These are phyloP conservation scores for Ophiostoma pallidulum DNA, from an alignment of 2,329 filamentous ascomycete genomes.

Conservation along the genomic window DNA sequence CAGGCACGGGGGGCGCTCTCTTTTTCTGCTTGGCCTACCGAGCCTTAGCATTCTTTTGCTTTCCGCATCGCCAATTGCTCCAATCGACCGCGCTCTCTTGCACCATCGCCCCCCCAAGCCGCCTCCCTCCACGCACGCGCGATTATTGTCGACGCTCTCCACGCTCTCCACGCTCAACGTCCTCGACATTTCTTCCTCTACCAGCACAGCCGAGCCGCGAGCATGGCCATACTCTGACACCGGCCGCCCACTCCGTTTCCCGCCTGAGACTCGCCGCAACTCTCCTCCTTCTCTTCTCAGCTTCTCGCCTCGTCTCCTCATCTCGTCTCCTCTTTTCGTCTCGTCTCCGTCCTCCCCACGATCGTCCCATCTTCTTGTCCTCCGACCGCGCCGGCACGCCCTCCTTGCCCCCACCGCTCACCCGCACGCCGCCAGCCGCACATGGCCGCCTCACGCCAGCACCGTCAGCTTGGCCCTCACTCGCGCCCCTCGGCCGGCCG, in stretches of 20 bases:
- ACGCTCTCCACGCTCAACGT: too few relatives aligned
- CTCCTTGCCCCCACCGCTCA: not conserved
- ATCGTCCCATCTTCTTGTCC: not conserved
- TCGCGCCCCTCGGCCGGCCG: not conserved
- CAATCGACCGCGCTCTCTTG: too few relatives aligned
- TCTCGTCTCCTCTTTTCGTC: not conserved
- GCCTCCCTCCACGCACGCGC: too few relatives aligned
- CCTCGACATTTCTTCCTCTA: not conserved
- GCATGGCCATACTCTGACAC: slow-evolving; percentile 1
- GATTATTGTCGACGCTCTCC: too few relatives aligned
- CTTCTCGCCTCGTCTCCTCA: too few relatives aligned
- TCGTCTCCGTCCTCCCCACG: not conserved
- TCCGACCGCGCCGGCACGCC: not conserved
- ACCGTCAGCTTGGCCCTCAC: not conserved
- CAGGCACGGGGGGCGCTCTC: not conserved
- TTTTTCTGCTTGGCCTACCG: not conserved
- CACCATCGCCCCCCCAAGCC: too few relatives aligned
- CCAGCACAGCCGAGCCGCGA: not conserved
- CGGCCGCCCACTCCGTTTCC: not conserved
- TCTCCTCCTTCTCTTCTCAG: too few relatives aligned
- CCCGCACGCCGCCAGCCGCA: not conserved
- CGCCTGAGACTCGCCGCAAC: too few relatives aligned
- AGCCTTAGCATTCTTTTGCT: too few relatives aligned
- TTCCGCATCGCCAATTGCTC: not conserved
- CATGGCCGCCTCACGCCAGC: slow-evolving; percentile 8